Conservation (phyloP, 768 basidiomycete genomes). For the Suillus alpinus region DNA sequence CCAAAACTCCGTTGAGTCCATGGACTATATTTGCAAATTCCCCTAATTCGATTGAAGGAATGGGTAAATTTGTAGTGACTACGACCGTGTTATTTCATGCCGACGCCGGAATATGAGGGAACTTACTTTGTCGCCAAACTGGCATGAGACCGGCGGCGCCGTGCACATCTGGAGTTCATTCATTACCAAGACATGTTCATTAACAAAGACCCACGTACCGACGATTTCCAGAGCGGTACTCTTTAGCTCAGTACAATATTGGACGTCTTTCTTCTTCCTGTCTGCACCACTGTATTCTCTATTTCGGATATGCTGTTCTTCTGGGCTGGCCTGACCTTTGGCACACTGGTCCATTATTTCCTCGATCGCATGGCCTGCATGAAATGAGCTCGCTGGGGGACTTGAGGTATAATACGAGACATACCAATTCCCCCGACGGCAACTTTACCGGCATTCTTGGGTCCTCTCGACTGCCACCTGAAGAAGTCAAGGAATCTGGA, state of each 20-base stretch:
- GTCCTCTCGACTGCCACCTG: background rate
- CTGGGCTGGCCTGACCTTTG: background rate
- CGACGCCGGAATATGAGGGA: background rate
- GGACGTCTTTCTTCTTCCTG: conserved; percentile 12
- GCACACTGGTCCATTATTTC: background rate
- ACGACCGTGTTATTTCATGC: background rate
- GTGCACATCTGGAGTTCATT: background rate
- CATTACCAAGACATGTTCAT: background rate
- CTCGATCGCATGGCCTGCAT: background rate
- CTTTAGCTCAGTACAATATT: conserved; percentile 10
- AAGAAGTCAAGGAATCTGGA: background rate
- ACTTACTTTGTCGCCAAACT: conserved; percentile 1
- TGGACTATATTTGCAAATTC: conserved; percentile 7
- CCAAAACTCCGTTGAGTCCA: conserved; percentile 7
- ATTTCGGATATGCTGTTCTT: conserved; percentile 2
- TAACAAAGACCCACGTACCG: conserved; percentile 3
- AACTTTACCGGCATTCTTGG: background rate
- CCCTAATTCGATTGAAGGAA: background rate
- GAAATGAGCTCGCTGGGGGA: background rate
- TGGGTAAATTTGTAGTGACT: conserved; percentile 19
- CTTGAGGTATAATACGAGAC: background rate
- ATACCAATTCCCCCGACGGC: background rate
- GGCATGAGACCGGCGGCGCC: background rate
- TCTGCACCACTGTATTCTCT: conserved; percentile 4
- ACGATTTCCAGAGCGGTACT: background rate